Conservation (phyloP, 225 moss, liverwort and hornwort species). For the Polytrichum formosum region DNA sequence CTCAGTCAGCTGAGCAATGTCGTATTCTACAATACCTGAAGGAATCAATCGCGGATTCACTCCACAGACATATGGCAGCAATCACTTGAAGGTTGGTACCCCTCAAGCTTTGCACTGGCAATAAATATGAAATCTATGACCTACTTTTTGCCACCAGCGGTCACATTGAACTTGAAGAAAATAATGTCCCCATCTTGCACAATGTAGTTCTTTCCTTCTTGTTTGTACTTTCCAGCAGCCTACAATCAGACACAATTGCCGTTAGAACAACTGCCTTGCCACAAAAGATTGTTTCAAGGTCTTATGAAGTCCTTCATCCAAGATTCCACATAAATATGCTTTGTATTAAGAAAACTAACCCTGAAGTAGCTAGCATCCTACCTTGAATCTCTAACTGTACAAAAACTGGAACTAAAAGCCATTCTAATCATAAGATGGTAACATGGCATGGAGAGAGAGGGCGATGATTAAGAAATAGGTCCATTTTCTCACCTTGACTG, state of each 20-base stretch:
- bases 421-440: too few species aligned
- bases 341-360: too few species aligned
- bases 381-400: too few species aligned
- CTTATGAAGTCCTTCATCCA: too few species aligned
- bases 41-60: not conserved
- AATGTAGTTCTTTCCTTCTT: conserved; percentile 93
- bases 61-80: not conserved
- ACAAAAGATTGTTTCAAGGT: too few species aligned
- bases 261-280: too few species aligned
- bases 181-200: conserved; percentile 95
- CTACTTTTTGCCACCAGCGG: conserved; percentile 89
- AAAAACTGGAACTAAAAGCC: too few species aligned
- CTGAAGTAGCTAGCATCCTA: too few species aligned
- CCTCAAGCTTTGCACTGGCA: not conserved
- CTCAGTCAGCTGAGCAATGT: not conserved
- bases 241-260: conserved; percentile 8
- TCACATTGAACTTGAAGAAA: conserved; percentile 97
- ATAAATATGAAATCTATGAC: not conserved
- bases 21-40: not conserved
- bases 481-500: conserved; percentile 63
- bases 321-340: too few species aligned
- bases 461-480: not conserved
- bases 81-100: not conserved
- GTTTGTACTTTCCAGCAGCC: conserved; percentile 96
- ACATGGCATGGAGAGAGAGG: too few species aligned